These are phyloP conservation scores for Friedmanniomyces simplex DNA, from an alignment of 495 filamentous ascomycete genomes.

Conservation along the genomic window DNA sequence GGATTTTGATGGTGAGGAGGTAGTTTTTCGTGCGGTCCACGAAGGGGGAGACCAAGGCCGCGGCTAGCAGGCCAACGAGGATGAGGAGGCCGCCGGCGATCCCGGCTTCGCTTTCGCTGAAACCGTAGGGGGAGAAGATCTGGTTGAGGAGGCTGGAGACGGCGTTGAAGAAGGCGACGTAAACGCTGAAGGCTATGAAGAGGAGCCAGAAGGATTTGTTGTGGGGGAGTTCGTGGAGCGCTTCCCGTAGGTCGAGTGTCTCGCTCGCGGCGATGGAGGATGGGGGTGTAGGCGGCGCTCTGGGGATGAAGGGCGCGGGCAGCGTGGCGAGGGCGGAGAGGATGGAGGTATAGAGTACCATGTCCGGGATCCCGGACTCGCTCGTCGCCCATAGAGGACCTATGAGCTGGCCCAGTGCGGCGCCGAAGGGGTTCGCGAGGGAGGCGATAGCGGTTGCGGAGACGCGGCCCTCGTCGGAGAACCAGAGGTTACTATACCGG, in stretches of 20 bases:
- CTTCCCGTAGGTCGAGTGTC: conserved; percentile 47
- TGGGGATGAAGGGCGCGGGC: conserved; percentile 79
- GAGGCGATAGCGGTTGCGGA: conserved; percentile 79
- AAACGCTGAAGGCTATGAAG: conserved; percentile 64
- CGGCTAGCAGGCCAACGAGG: conserved; percentile 65
- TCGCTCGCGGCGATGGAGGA: conserved; percentile 34
- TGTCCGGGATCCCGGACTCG: conserved; percentile 56
- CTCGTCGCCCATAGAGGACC: conserved; percentile 61
- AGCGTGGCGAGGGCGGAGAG: conserved; percentile 65
- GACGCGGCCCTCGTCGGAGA: conserved; percentile 71
- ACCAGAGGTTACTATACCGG: conserved; percentile 86
- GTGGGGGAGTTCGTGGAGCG: conserved; percentile 19
- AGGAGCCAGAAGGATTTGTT: conserved; percentile 66
- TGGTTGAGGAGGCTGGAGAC: conserved; percentile 83
- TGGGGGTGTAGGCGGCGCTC: conserved; percentile 59
- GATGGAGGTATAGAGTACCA: conserved; percentile 79
- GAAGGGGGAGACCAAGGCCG: conserved; percentile 68
- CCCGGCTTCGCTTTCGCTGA: conserved; percentile 69
- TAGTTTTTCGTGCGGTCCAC: conserved; percentile 77
- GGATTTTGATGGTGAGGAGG: conserved; percentile 59
- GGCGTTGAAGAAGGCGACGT: conserved; percentile 89
- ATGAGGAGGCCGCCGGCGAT: conserved; percentile 89
- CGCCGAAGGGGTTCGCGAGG: conserved; percentile 79
- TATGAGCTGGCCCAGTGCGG: conserved; percentile 77
- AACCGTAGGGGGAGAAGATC: conserved; percentile 74